Percentiles rank a stretch among this genome's conserved stretches.
Evolutionary conservation across 2,329 filamentous ascomycete species (phyloP).

Genomic region (Aureobasidium uvarum): DNA sequence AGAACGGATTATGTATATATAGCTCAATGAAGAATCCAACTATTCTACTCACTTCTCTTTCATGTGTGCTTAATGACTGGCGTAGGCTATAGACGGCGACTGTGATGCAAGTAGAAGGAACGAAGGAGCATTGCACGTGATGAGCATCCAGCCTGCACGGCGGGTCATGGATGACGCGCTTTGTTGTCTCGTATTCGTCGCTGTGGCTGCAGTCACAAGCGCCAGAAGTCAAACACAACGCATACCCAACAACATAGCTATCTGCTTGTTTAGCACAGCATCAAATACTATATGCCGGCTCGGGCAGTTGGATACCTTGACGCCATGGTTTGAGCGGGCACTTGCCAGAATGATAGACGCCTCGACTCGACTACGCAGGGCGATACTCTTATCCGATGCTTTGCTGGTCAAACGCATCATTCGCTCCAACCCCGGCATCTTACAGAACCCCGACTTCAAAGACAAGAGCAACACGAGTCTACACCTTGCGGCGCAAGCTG

Average conservation of each 20-base stretch:
- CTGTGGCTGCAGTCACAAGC: conserved; percentile 8
- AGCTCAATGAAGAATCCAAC: neutral
- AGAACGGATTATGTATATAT: conserved; percentile 21
- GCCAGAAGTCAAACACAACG: neutral
- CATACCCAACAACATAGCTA: neutral
- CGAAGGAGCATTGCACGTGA: conserved; percentile 10
- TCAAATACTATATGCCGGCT: conserved; percentile 16
- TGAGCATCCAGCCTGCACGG: neutral
- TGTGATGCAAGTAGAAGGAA: neutral
- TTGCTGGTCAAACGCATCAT: conserved; percentile 75
- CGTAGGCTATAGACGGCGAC: neutral
- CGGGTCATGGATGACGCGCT: conserved; percentile 5
- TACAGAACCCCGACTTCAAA: conserved; percentile 76
- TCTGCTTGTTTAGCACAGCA: conserved; percentile 2
- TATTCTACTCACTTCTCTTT: neutral
- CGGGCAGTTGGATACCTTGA: conserved; percentile 20
- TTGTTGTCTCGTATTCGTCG: conserved; percentile 2
- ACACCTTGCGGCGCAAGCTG: conserved; percentile 74
- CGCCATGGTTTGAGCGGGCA: conserved; percentile 23
- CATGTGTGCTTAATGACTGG: neutral
- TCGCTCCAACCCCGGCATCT: conserved; percentile 64
- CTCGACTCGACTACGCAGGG: conserved; percentile 72
- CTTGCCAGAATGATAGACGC: conserved; percentile 65
- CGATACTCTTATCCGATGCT: conserved; percentile 72
- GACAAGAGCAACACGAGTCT: conserved; percentile 79